These are phyloP conservation scores for Saprolegnia diclina DNA, from an alignment of 352 stramenopile species.

Conservation along the genomic window DNA sequence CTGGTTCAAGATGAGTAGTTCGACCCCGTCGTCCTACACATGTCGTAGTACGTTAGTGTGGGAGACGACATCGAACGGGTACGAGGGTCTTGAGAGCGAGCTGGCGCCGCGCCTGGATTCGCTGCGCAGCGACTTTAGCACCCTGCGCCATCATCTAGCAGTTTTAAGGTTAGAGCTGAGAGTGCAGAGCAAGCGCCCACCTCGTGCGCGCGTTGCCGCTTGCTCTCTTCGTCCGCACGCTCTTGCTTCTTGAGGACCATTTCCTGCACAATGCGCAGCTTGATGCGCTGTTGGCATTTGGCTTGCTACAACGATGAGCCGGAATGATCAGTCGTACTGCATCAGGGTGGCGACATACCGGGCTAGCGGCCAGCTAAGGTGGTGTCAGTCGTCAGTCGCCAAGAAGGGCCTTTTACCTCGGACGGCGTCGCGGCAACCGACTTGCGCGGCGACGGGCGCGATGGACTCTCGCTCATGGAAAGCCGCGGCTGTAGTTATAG, in stretches of 20 bases:
- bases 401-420: background rate
- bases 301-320: conserved; percentile 16
- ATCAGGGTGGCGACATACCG: background rate
- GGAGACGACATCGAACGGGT: background rate
- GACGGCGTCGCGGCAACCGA: background rate
- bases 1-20: conserved; percentile 61
- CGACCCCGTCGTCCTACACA: conserved; percentile 48
- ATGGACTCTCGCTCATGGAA: background rate
- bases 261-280: conserved; percentile 18
- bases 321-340: background rate
- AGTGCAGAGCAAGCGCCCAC: background rate
- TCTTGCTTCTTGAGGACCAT: conserved; percentile 16
- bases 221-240: conserved; percentile 1
- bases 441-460: background rate
- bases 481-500: background rate
- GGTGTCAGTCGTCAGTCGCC: no score
- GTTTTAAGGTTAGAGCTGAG: no score
- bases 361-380: background rate
- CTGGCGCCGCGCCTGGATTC: conserved; percentile 10
- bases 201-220: conserved; percentile 1
- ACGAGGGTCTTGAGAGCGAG: conserved; percentile 16
- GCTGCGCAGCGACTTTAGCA: conserved; percentile 5
- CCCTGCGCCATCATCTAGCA: conserved; percentile 5
- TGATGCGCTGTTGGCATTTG: conserved; percentile 21
- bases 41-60: background rate